Percentiles rank a stretch among this genome's conserved stretches.
phyloP scores from a whole-genome alignment of 805 yeast genomes.

The Crinitomyces ghanaensis region DNA sequence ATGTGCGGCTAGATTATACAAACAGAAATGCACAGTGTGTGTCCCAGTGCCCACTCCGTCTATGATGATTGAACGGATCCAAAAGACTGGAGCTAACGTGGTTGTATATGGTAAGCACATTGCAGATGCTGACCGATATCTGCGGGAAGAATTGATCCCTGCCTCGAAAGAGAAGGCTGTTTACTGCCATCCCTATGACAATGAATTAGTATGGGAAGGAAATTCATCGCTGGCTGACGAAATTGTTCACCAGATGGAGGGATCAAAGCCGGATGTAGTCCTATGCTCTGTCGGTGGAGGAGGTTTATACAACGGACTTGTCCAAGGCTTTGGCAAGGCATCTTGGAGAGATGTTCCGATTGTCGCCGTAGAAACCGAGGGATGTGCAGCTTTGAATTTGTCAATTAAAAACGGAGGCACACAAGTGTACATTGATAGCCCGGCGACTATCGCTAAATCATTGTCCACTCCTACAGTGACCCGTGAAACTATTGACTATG shows the following conservation, averaged over 20 bases:
- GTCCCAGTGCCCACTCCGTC: slow-evolving; percentile 40
- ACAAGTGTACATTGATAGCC: slow-evolving; percentile 32
- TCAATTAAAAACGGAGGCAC: slow-evolving; percentile 38
- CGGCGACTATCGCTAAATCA: slow-evolving; percentile 48
- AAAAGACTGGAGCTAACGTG: slow-evolving; percentile 40
- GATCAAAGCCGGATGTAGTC: slow-evolving; percentile 61
- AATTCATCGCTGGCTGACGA: slow-evolving; percentile 92
- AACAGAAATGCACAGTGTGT: slow-evolving; percentile 44
- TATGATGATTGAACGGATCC: slow-evolving; percentile 36
- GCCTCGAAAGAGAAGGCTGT: slow-evolving; percentile 50
- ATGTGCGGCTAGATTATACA: slow-evolving; percentile 64
- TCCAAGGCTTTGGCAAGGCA: slow-evolving; percentile 63
- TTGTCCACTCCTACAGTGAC: slow-evolving; percentile 54
- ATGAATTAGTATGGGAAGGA: slow-evolving; percentile 89
- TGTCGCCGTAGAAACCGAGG: slow-evolving; percentile 45
- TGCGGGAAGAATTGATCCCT: slow-evolving; percentile 55
- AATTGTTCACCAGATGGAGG: slow-evolving; percentile 56
- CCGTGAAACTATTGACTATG: slow-evolving; percentile 35
- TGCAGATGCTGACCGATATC: slow-evolving; percentile 72
- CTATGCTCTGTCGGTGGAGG: slow-evolving; percentile 96
- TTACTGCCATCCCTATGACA: slow-evolving; percentile 87
- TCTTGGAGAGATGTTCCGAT: slow-evolving; percentile 29
- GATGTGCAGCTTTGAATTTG: slow-evolving; percentile 46
- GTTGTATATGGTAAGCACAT: slow-evolving; percentile 62
- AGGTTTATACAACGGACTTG: slow-evolving; percentile 82